These are phyloP conservation scores for Leccinum olivaceoglutinosum DNA, from an alignment of 1,284 basidiomycete species.

Conservation along the genomic window DNA sequence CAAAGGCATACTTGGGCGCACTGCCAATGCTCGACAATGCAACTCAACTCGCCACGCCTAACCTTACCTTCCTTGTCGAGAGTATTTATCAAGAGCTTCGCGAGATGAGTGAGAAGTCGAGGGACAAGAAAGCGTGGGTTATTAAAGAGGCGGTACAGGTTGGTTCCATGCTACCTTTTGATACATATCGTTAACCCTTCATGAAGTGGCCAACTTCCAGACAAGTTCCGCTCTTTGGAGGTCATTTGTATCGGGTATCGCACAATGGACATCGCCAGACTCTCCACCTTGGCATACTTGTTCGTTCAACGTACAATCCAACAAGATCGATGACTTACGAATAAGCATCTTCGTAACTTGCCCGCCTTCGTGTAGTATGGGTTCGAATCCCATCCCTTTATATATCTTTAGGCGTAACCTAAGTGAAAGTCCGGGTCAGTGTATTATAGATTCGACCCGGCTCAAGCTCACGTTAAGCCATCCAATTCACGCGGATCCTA, in stretches of 20 bases:
- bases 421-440: conserved; percentile 8
- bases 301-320: neutral
- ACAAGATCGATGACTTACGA: conserved; percentile 37
- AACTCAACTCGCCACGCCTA: conserved; percentile 48
- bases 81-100: conserved; percentile 64
- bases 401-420: conserved; percentile 65
- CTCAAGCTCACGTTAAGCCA: conserved; percentile 54
- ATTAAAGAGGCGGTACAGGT: conserved; percentile 44
- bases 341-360: conserved; percentile 57
- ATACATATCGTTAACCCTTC: conserved; percentile 1
- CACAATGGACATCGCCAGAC: conserved; percentile 56
- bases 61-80: conserved; percentile 63
- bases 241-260: conserved; percentile 29
- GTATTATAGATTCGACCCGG: neutral
- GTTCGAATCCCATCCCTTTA: conserved; percentile 66
- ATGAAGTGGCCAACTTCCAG: conserved; percentile 57
- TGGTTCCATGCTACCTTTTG: conserved; percentile 8
- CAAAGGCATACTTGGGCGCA: conserved; percentile 53
- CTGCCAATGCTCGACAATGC: conserved; percentile 49
- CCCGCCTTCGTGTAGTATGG: conserved; percentile 50
- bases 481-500: conserved; percentile 63
- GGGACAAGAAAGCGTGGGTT: conserved; percentile 64
- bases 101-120: conserved; percentile 69
- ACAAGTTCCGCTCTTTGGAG: conserved; percentile 37
- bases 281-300: conserved; percentile 39